Conservation (phyloP, 139 green algal genomes). For the Chloropicon primus region DNA sequence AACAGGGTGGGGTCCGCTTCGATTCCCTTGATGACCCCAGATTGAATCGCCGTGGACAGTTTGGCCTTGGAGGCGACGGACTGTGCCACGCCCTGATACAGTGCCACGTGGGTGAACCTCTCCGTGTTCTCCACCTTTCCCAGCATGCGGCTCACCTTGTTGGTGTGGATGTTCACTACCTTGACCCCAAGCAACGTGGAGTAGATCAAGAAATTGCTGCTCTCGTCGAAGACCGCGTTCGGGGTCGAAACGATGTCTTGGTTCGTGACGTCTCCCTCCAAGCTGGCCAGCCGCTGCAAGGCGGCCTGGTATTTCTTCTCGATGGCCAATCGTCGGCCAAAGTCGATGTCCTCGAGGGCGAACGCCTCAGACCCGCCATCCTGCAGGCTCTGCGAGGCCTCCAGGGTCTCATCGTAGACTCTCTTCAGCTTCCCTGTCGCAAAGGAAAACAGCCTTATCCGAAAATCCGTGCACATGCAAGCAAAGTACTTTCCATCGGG, state of each 20-base stretch:
- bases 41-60: neutral
- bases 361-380: conserved; percentile 20
- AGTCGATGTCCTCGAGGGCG: conserved; percentile 81
- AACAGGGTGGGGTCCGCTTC: conserved; percentile 71
- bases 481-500: conserved; percentile 69
- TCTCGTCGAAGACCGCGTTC: conserved; percentile 89
- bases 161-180: conserved; percentile 80
- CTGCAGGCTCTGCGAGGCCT: conserved; percentile 2
- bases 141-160: conserved; percentile 53
- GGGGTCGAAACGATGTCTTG: conserved; percentile 21
- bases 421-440: conserved; percentile 66
- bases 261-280: conserved; percentile 32
- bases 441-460: conserved; percentile 79
- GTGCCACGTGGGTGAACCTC: conserved; percentile 74
- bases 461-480: conserved; percentile 49
- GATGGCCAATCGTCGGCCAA: conserved; percentile 39
- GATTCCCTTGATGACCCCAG: conserved; percentile 2
- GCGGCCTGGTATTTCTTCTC: conserved; percentile 17
- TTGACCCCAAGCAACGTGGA: conserved; percentile 75
- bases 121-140: conserved; percentile 91
- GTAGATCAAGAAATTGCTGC: conserved; percentile 77
- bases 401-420: conserved; percentile 76
- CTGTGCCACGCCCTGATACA: conserved; percentile 53
- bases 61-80: neutral
- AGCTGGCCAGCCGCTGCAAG: neutral